Conservation (phyloP, 1,139 yeast species). For the Yamadazyma kanchanaburiensis region DNA sequence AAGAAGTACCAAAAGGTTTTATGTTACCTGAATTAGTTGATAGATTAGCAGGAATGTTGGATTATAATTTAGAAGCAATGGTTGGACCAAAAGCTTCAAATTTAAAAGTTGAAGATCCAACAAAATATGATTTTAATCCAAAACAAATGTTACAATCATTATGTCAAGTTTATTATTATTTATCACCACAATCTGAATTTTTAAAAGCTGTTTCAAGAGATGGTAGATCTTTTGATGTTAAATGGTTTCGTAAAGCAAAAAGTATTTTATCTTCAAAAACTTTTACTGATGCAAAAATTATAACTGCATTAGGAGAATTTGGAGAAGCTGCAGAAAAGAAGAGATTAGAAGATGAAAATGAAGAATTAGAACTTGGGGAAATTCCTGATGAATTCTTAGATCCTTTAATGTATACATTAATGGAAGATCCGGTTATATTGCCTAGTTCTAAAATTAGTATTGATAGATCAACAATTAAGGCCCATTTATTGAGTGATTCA, state of each 20-base stretch:
- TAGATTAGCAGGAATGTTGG: constrained; percentile 91
- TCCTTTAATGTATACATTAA: constrained; percentile 91
- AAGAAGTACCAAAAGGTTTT: constrained; percentile 84
- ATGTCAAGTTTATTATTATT: constrained; percentile 71
- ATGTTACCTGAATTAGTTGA: constrained; percentile 88
- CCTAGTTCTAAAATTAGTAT: constrained; percentile 83
- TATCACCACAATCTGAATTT: constrained; percentile 63
- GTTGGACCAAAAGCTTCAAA: constrained; percentile 95
- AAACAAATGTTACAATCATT: constrained; percentile 64
- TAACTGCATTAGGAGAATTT: constrained; percentile 51
- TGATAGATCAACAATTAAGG: constrained; percentile 88
- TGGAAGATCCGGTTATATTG: constrained; percentile 92
- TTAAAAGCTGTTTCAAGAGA: constrained; percentile 82
- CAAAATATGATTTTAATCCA: constrained; percentile 81
- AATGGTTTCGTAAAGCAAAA: constrained; percentile 67
- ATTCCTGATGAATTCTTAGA: constrained; percentile 95
- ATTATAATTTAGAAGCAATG: constrained; percentile 82
- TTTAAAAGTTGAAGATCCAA: constrained; percentile 81
- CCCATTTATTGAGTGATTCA: constrained; percentile 89
- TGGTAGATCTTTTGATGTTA: constrained; percentile 75
- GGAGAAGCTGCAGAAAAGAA: constrained; percentile 62
- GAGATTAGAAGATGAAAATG: constrained; percentile 66
- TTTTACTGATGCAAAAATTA: constrained; percentile 48
- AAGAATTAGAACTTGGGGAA: constrained; percentile 86
- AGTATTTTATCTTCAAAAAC: constrained; percentile 59